Evolutionary conservation across 176 grass and related monocot genomes (phyloP), one percentile per base, ranked within the genome.

Genomic region (Hsuehochloa calcarea): DNA sequence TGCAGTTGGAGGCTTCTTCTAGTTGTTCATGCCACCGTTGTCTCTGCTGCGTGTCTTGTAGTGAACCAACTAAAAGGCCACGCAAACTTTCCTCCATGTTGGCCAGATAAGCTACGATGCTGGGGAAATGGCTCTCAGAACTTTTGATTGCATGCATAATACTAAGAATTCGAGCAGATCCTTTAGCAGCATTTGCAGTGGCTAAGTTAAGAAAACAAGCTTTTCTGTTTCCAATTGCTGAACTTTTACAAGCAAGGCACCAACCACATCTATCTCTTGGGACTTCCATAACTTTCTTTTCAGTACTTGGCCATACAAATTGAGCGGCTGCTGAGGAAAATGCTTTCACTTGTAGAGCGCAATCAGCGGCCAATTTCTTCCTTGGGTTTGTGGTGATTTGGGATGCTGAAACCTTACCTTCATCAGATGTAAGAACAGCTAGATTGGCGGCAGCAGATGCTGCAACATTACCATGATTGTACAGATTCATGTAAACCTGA

Each of bases 221-320:
- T 34, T 89, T 93, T 89, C 93, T 99, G 64, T 71, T 90, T 86
- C 87, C 81, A 81, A 27, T 87, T 29, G 90, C 86, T 22, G 89
- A 91, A 85, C 90, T 94, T 92, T 90, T 87, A 69, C 96, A 99
- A 26, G 91, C 86, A 91, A 96, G 80, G 78, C 96, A 99, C 96
- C 96, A 99, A 72, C 96, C 96, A 82, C 96, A 99, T 90, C 81
- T 88, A 88, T 99, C 96, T 91, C 93, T 96, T 65, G 96, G 96
- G 35, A 92, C 80, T 83, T 99, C 96, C 85, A 89, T 91, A 79
- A 89, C 72, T 81, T 90, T 95, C 86, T 89, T 96, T 74, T 99
- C 96, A 0, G 73, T 81, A 84, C 87, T 94, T 58, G 96, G 93
- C 96, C 96, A 99, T 38, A 94, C 49, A 90, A 99, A 99, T 46